Conservation (phyloP, 106 monocot species). For the Dendrobium catenatum region DNA sequence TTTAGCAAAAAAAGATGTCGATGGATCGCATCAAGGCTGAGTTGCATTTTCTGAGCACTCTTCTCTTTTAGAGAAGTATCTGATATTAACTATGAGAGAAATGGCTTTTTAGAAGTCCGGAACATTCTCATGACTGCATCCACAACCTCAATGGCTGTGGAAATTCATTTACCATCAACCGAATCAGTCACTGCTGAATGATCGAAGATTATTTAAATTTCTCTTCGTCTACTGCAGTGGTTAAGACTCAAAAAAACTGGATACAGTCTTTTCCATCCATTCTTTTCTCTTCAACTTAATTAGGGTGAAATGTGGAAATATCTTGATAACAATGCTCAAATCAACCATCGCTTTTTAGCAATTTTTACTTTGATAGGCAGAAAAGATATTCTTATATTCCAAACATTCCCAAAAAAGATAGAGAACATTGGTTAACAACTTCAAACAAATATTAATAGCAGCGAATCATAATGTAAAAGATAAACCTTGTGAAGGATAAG, state of each 20-base stretch:
- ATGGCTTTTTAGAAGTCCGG: not conserved
- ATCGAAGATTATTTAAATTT: conserved; percentile 17
- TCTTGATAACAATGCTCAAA: not conserved
- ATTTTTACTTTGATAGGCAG: conserved; percentile 21
- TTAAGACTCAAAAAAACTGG: conserved; percentile 27
- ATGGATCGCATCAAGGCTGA: no score
- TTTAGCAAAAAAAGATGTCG: no score
- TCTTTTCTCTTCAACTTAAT: not conserved
- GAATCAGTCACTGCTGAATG: conserved; percentile 21
- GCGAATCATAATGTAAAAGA: no score
- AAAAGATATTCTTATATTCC: no score
- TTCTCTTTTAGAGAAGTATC: not conserved
- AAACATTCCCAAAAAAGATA: no score
- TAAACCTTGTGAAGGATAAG: no score
- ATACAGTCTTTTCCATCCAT: conserved; percentile 6
- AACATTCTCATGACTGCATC: conserved; percentile 8
- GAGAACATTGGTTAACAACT: no score
- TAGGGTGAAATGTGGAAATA: not conserved
- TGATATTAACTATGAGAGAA: not conserved
- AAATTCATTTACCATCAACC: conserved; percentile 11
- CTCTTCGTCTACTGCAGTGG: conserved; percentile 20
- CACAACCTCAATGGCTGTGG: conserved; percentile 11
- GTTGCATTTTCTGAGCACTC: not conserved
- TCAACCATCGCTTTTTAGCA: not conserved
- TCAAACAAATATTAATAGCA: no score